These are phyloP conservation scores for Lojkania enalia DNA, from an alignment of 2,329 filamentous ascomycete species.

Conservation along the genomic window DNA sequence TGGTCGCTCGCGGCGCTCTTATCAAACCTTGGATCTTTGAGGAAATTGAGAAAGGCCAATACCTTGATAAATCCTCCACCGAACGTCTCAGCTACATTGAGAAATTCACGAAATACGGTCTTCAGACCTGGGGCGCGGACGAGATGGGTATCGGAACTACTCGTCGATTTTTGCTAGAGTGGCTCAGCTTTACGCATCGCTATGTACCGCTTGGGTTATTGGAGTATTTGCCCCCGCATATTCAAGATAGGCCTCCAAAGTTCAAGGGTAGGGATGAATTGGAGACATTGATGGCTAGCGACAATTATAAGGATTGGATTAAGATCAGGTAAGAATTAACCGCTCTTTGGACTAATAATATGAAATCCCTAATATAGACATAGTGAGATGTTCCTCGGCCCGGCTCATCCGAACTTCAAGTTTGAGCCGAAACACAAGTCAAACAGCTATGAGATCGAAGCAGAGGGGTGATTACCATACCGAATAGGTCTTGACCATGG, in stretches of 20 bases:
- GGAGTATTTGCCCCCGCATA: slow-evolving; percentile 81
- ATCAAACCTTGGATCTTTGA: slow-evolving; percentile 99
- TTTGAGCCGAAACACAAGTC: slow-evolving; percentile 99
- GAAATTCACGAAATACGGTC: slow-evolving; percentile 85
- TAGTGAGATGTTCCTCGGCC: slow-evolving; percentile 97
- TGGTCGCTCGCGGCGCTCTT: slow-evolving; percentile 93
- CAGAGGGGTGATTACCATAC: too few relatives aligned
- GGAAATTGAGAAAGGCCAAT: slow-evolving; percentile 88
- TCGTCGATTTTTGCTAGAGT: slow-evolving; percentile 89
- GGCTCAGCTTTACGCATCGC: slow-evolving; percentile 88
- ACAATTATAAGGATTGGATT: slow-evolving; percentile 96
- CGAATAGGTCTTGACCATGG: too few relatives aligned
- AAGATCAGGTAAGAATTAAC: slow-evolving; percentile 83
- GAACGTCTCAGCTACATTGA: slow-evolving; percentile 86
- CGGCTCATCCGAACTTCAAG: slow-evolving; percentile 84
- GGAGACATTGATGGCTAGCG: slow-evolving; percentile 88
- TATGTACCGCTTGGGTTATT: slow-evolving; percentile 90
- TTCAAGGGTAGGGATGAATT: slow-evolving; percentile 85
- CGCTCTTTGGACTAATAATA: background rate
- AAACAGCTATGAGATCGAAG: slow-evolving; percentile 81
- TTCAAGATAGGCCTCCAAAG: slow-evolving; percentile 86
- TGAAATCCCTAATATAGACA: slow-evolving; percentile 15
- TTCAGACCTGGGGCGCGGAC: slow-evolving; percentile 94
- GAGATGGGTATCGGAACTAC: slow-evolving; percentile 92
- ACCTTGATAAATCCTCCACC: slow-evolving; percentile 89